Percentiles rank a stretch among this genome's conserved stretches.
Evolutionary conservation across 2,329 filamentous ascomycete species (phyloP).

Genomic region (Pseudopithomyces maydicus): DNA sequence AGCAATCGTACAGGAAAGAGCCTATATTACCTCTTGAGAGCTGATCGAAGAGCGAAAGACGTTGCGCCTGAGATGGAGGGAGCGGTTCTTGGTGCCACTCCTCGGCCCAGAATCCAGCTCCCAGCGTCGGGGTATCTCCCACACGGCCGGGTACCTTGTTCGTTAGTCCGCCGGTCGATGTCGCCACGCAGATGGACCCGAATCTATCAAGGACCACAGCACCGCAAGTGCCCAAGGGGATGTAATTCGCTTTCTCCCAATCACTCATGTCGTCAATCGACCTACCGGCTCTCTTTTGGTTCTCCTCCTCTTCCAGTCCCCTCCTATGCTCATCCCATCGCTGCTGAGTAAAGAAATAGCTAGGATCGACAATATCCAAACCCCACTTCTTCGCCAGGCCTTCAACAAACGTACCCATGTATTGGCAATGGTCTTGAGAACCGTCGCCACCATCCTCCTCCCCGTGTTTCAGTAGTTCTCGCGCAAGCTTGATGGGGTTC

Average conservation of each 20-base stretch:
- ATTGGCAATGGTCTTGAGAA: constrained; percentile 71
- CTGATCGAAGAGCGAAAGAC: constrained; percentile 24
- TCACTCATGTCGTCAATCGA: constrained; percentile 40
- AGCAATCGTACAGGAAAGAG: constrained; percentile 63
- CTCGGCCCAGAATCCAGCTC: constrained; percentile 90
- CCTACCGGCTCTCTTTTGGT: constrained; percentile 46
- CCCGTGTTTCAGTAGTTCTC: constrained; percentile 70
- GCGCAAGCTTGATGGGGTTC: constrained; percentile 78
- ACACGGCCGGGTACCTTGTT: constrained; percentile 87
- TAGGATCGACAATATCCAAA: constrained; percentile 68
- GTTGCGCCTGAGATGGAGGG: constrained; percentile 25
- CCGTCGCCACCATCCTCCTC: constrained; percentile 64
- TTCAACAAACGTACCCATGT: constrained; percentile 73
- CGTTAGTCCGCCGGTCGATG: constrained; percentile 76
- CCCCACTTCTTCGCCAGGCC: constrained; percentile 70
- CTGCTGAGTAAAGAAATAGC: constrained; percentile 79
- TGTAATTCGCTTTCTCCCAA: constrained; percentile 68
- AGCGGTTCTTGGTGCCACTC: constrained; percentile 66
- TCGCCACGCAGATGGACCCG: constrained; percentile 72
- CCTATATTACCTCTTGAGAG: constrained; percentile 47
- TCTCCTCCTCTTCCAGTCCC: constrained; percentile 56
- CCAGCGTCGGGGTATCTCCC: constrained; percentile 82
- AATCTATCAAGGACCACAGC: constrained; percentile 80
- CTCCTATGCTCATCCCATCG: constrained; percentile 78
- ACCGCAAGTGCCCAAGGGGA: constrained; percentile 84